Percentiles rank a stretch among this genome's conserved stretches.
These are phyloP conservation scores for Passalora sequoiae DNA, from an alignment of 2,329 filamentous ascomycete genomes.

Conservation along the genomic window DNA sequence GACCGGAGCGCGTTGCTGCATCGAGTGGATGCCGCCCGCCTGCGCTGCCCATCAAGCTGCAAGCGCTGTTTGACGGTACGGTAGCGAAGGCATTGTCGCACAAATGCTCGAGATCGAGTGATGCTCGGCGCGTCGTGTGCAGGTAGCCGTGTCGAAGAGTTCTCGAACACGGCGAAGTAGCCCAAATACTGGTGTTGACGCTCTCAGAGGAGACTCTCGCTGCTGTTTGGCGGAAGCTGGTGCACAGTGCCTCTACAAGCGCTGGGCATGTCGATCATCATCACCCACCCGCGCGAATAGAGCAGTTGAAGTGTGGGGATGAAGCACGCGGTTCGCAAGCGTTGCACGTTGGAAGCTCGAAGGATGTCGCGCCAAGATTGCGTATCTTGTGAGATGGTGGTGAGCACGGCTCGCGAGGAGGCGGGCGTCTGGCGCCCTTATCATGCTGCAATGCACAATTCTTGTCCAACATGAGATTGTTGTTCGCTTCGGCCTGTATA, in stretches of 20 bases:
- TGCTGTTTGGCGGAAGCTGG: neutral
- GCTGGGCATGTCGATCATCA: constrained; percentile 6
- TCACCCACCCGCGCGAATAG: constrained; percentile 2
- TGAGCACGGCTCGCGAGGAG: constrained; percentile 13
- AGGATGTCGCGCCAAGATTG: constrained; percentile 13
- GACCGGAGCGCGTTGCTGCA: neutral
- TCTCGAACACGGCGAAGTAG: neutral
- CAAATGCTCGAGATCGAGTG: constrained; percentile 1
- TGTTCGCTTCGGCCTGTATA: constrained; percentile 5
- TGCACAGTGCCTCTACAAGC: neutral
- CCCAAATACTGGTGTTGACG: too few relatives aligned
- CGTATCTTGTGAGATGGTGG: constrained; percentile 13
- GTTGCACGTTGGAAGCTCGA: constrained; percentile 2
- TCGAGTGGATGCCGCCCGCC: neutral
- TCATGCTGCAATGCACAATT: neutral
- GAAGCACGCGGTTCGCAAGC: constrained; percentile 5
- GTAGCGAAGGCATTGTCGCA: neutral
- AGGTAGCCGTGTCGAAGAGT: neutral
- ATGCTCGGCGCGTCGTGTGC: neutral
- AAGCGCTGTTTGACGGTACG: neutral
- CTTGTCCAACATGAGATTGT: neutral
- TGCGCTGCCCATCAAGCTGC: neutral
- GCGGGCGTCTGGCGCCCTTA: constrained; percentile 8
- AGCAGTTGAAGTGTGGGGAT: constrained; percentile 6
- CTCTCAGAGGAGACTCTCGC: neutral